Percentiles rank a stretch among this genome's conserved stretches.
phyloP scores from a whole-genome alignment of 2,329 filamentous ascomycete genomes.

The Sphaceloma murrayae region DNA sequence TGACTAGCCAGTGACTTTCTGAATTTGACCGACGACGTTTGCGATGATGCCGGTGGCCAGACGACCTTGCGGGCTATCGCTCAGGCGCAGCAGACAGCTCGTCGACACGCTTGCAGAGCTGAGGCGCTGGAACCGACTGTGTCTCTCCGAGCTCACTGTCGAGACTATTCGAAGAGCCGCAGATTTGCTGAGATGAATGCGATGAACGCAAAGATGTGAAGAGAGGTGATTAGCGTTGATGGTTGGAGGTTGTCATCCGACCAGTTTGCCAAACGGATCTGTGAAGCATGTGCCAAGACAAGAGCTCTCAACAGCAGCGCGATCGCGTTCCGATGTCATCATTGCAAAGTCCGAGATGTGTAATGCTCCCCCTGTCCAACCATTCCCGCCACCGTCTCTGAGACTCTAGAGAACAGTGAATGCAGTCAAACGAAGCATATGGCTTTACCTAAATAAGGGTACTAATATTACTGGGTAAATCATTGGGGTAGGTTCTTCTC shows the following conservation, averaged over 20 bases:
- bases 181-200: constrained; percentile 1
- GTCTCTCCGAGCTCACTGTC: background rate
- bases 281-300: constrained; percentile 9
- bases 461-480: no score
- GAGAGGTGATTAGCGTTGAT: background rate
- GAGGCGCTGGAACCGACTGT: background rate
- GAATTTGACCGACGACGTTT: no score
- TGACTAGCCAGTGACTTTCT: no score
- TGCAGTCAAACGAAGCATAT: no score
- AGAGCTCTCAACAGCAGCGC: background rate
- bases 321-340: background rate
- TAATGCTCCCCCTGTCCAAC: background rate
- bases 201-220: constrained; percentile 3
- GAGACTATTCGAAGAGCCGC: background rate
- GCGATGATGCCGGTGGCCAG: background rate
- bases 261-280: constrained; percentile 12
- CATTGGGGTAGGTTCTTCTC: no score
- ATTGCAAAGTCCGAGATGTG: background rate
- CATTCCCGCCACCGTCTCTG: no score
- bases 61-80: background rate
- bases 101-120: background rate
- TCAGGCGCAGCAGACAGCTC: constrained; percentile 9
- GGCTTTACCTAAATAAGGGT: no score
- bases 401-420: no score
- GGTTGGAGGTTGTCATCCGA: constrained; percentile 4